phyloP scores from a whole-genome alignment of 768 basidiomycete genomes.

The Gymnopilus junonius region DNA sequence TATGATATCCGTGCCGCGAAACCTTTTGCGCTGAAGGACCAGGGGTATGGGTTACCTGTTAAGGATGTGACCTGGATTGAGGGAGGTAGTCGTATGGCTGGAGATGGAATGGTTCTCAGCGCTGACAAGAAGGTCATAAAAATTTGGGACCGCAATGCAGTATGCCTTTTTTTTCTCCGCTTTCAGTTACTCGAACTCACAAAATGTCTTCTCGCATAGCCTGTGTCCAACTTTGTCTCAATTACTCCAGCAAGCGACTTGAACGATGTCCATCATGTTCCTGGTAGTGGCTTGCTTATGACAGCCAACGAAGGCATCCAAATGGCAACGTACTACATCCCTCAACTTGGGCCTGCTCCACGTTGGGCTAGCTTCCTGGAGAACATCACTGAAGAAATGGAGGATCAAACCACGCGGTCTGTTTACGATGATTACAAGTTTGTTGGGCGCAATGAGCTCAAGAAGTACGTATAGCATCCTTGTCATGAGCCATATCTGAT shows the following conservation, averaged over 20 bases:
- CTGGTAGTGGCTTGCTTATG: slow-evolving; percentile 87
- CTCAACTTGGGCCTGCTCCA: slow-evolving; percentile 95
- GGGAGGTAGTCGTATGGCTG: slow-evolving; percentile 81
- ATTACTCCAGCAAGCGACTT: slow-evolving; percentile 91
- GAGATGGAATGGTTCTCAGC: slow-evolving; percentile 86
- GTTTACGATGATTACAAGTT: slow-evolving; percentile 99
- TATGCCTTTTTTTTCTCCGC: slow-evolving; percentile 38
- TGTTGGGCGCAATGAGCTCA: slow-evolving; percentile 84
- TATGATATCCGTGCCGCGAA: slow-evolving; percentile 90
- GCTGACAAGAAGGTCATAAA: slow-evolving; percentile 98
- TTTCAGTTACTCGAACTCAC: not conserved
- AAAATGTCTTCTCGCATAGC: slow-evolving; percentile 48
- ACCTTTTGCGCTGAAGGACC: slow-evolving; percentile 91
- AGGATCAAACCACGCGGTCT: slow-evolving; percentile 78
- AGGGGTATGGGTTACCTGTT: slow-evolving; percentile 93
- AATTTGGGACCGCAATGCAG: slow-evolving; percentile 89
- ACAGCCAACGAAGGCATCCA: slow-evolving; percentile 97
- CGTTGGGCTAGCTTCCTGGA: slow-evolving; percentile 98
- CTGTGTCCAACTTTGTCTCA: slow-evolving; percentile 85
- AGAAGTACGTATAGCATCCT: slow-evolving; percentile 58
- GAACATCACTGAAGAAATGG: slow-evolving; percentile 98
- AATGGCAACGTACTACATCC: slow-evolving; percentile 93
- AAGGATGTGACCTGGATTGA: slow-evolving; percentile 90
- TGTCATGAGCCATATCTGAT: not conserved
- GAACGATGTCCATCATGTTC: slow-evolving; percentile 89